A percentile compares a stretch with the other conserved stretches of the same genome.
Conservation (phyloP, 306 rosid genomes). For the Vigna unguiculata region DNA sequence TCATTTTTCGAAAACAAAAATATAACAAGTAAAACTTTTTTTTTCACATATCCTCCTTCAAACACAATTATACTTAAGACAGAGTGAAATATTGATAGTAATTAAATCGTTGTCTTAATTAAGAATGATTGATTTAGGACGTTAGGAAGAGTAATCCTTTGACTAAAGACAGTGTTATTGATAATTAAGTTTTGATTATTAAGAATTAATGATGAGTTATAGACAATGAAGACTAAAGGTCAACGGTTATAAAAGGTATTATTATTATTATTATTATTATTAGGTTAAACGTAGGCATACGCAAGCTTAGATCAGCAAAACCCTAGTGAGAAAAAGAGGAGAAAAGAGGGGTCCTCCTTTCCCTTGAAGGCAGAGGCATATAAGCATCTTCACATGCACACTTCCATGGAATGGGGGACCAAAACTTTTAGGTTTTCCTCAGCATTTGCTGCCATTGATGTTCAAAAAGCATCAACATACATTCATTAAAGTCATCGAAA, state of each 20-base stretch:
- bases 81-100: too few relatives aligned
- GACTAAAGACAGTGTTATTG: too few relatives aligned
- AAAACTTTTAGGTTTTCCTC: constrained; percentile 39
- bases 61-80: too few relatives aligned
- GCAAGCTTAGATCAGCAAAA: constrained; percentile 17
- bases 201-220: background rate
- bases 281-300: background rate
- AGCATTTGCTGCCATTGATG: constrained; percentile 27
- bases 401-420: constrained; percentile 27
- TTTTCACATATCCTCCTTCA: too few relatives aligned
- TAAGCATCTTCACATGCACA: constrained; percentile 44
- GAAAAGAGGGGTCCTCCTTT: constrained; percentile 24
- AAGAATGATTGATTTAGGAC: too few relatives aligned
- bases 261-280: background rate
- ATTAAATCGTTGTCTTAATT: too few relatives aligned
- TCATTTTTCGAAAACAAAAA: too few relatives aligned
- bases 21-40: too few relatives aligned
- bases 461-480: background rate
- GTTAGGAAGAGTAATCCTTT: too few relatives aligned
- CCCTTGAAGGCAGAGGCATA: background rate
- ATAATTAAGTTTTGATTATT: too few relatives aligned
- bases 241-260: background rate
- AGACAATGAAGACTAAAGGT: background rate
- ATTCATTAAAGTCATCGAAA: constrained; percentile 35
- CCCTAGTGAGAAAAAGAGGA: background rate